Base-by-base conservation (phyloP, 768 basidiomycete species). In the Tephrocybe rancida region DNA sequence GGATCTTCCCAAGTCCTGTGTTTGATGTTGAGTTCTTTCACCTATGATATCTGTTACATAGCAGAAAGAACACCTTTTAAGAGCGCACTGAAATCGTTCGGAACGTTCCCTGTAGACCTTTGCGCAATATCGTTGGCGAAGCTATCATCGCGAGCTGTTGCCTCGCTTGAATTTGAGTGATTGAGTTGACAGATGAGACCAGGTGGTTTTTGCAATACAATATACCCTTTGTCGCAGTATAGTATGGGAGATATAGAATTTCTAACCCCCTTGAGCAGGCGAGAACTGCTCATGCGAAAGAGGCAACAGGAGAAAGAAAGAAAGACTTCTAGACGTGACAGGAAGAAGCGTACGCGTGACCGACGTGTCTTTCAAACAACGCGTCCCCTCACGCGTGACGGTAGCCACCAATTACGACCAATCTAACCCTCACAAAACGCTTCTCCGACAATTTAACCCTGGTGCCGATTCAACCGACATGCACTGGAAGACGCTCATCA, bases 121-220 rank as follows among this genome's bases (percentile, higher is more conserved):
- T n/a, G n/a, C n/a, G n/a, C n/a, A n/a, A n/a, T n/a, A n/a, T n/a
- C n/a, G n/a, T n/a, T n/a, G n/a, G n/a, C n/a, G n/a, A n/a, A n/a
- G n/a, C n/a, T n/a, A n/a, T n/a, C n/a, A n/a, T n/a, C n/a, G n/a
- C n/a, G n/a, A n/a, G n/a, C n/a, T n/a, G n/a, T n/a, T n/a, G n/a
- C n/a, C n/a, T n/a, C n/a, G n/a, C n/a, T n/a, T n/a, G n/a, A n/a
- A n/a, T n/a, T 32, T 60, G 53, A 37, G 11, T 63, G 45, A 38
- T 66, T 63, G 45, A 75, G 62, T 66, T 87, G 86, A 52, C 81
- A 84, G 11, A 83, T 64, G 37, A 87, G 70, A 19, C 75, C 79
- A 3, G 82, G 73, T 3, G 86, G 85, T 62, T 88, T 88, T 61
- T 86, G 83, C 37, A 86, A 58, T 6, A 86, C 73, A 16, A 86